A percentile compares a stretch with the other conserved stretches of the same genome.
Evolutionary conservation across 306 rosid genomes (phyloP).

Genomic region (Prunus mira): DNA sequence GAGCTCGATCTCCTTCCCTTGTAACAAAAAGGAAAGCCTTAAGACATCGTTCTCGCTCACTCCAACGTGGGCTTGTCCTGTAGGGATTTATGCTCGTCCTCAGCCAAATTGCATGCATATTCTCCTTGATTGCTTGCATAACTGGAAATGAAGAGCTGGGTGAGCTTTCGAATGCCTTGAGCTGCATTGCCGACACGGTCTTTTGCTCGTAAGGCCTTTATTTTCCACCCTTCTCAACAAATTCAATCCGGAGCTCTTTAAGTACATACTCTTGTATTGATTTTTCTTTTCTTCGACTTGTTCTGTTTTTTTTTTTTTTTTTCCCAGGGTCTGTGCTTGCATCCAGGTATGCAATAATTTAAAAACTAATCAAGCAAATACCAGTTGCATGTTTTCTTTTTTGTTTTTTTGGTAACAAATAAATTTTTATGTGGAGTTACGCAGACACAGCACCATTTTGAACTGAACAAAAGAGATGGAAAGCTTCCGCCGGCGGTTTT

Average conservation of each 20-base stretch:
- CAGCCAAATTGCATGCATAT: constrained; percentile 59
- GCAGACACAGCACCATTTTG: constrained; percentile 75
- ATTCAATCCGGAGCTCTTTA: not conserved
- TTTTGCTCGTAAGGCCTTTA: constrained; percentile 59
- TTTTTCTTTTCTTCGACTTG: not conserved
- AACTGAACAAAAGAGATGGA: constrained; percentile 69
- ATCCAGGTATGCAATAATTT: constrained; percentile 46
- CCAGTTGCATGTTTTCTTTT: not conserved
- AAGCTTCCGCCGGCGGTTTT: constrained; percentile 42
- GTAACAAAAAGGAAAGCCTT: not conserved
- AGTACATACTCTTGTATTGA: constrained; percentile 2
- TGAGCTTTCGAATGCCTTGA: constrained; percentile 42
- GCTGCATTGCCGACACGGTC: constrained; percentile 45
- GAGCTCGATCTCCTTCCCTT: not conserved
- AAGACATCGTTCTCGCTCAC: not conserved
- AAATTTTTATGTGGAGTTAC: not conserved
- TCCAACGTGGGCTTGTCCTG: not conserved
- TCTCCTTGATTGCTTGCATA: constrained; percentile 48
- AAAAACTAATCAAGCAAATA: not conserved
- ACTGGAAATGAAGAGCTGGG: constrained; percentile 47
- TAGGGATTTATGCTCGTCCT: constrained; percentile 48
- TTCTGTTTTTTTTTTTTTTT: not conserved
- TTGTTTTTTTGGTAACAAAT: not conserved
- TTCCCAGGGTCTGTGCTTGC: constrained; percentile 63
- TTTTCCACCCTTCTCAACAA: not conserved